Percentiles rank a stretch among this genome's conserved stretches.
phyloP scores from a whole-genome alignment of 148 eudicot genomes.

The Nyssa sinensis region DNA sequence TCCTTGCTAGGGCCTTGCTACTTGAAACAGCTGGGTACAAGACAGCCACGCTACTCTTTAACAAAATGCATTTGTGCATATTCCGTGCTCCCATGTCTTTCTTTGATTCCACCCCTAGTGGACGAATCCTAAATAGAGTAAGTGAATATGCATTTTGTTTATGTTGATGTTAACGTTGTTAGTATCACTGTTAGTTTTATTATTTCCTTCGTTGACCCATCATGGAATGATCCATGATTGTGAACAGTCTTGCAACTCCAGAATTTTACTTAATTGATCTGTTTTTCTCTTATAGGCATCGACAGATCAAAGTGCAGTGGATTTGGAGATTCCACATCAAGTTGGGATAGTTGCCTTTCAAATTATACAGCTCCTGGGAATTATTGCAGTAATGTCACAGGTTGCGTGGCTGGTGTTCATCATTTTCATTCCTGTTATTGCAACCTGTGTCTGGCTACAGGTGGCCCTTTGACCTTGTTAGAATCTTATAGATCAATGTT shows the following conservation, averaged over 20 bases:
- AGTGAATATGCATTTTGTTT: not conserved
- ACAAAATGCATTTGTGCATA: not conserved
- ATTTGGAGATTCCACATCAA: not conserved
- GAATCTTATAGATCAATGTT: not conserved
- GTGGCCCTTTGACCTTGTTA: not conserved
- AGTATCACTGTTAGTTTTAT: not conserved
- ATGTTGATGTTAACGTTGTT: not conserved
- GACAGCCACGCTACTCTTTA: not conserved
- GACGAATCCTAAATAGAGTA: not conserved
- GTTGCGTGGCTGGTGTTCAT: not conserved
- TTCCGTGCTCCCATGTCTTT: not conserved
- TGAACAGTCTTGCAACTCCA: not conserved
- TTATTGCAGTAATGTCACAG: constrained; percentile 1
- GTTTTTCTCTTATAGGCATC: not conserved
- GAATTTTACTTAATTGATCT: not conserved
- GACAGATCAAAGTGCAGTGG: not conserved
- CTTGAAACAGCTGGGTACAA: not conserved
- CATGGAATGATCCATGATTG: not conserved
- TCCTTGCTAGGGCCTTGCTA: not conserved
- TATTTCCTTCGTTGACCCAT: not conserved
- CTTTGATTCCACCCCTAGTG: not conserved
- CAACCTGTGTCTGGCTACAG: not conserved
- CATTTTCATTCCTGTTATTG: not conserved
- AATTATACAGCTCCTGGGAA: not conserved
- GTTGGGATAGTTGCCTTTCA: not conserved